Base-by-base conservation (phyloP, 2,329 filamentous ascomycete species). In the Venturia oleaginea region DNA sequence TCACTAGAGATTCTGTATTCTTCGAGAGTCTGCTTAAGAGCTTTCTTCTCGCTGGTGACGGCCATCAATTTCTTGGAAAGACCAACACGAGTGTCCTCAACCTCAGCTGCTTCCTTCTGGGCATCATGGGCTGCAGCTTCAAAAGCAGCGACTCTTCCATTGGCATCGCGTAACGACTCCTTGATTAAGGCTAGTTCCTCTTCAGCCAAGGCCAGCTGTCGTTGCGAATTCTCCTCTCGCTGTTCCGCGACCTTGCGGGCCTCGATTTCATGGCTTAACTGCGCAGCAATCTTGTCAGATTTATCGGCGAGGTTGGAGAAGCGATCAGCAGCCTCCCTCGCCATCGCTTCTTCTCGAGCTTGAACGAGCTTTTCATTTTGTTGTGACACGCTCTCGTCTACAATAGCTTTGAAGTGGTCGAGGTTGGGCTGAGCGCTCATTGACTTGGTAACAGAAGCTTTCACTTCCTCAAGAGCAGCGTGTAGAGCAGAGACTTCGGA, bases 1-100 rank as follows among this genome's bases (percentile, higher is more conserved):
- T 82, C 80, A 61, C 80, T 81, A 4, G 83, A 84, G 17, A 82
- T 72, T 51, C 85, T 83, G 71, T 89, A 87, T 71, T 89, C 86
- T 66, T 86, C 83, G 10, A 88, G 75, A 2, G 83, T 87, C 62
- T 78, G 82, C 67, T 86, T 80, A 30, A 88, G 77, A 8, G 82
- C 80, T 59, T 84, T 81, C 66, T 86, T 87, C 74, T 86, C 85
- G 6, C 80, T 79, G 27, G 81, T 81, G 38, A 86, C 73, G 65
- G 81, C 80, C 38, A 79, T 77, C 24, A 83, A 73, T 13, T 79
- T 81, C 66, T 81, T 76, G 70, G 82, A 79, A 51, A 83, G 73
- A 60, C 79, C 80, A 63, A 80, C 79, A 65, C 73, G 71, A 4
- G 72, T 72, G 61, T 65, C 71, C 61, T 74, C 72, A 24, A 72